These are phyloP conservation scores for Phialophora expanda DNA, from an alignment of 2,329 filamentous ascomycete species.

Conservation along the genomic window DNA sequence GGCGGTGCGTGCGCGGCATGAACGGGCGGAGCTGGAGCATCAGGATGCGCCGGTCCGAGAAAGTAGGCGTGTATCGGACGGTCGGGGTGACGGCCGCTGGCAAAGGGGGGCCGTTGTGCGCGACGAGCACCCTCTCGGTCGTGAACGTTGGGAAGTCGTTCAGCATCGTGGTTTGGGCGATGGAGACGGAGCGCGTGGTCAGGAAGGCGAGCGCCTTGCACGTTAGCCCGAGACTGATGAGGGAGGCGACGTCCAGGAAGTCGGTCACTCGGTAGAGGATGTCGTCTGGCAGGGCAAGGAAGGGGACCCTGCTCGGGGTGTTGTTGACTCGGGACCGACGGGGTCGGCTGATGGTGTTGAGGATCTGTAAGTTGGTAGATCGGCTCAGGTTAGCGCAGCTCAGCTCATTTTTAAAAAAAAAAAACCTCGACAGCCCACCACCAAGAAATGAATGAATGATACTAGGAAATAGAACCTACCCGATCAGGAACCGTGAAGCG, in stretches of 20 bases:
- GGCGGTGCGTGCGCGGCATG: constrained; percentile 19
- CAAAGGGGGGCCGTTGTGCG: background rate
- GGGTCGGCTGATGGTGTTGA: background rate
- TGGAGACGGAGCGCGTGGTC: background rate
- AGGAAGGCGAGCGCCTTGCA: background rate
- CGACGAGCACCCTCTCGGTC: background rate
- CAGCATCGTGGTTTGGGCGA: background rate
- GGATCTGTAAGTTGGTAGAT: background rate
- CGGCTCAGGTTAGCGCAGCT: background rate
- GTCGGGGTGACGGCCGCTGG: background rate
- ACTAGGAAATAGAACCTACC: background rate
- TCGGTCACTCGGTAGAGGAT: background rate
- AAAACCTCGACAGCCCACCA: background rate
- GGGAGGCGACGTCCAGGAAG: background rate
- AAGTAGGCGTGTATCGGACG: background rate
- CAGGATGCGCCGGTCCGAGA: constrained; percentile 85
- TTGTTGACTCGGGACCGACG: background rate
- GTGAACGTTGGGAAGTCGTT: background rate
- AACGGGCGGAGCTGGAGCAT: constrained; percentile 87
- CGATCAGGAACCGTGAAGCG: background rate
- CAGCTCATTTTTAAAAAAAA: background rate
- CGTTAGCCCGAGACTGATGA: background rate
- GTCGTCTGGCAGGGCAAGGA: background rate
- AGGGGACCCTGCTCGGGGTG: background rate
- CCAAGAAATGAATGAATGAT: background rate